phyloP scores from a whole-genome alignment of 83 land plant species.

The Isoetes engelmannii region DNA sequence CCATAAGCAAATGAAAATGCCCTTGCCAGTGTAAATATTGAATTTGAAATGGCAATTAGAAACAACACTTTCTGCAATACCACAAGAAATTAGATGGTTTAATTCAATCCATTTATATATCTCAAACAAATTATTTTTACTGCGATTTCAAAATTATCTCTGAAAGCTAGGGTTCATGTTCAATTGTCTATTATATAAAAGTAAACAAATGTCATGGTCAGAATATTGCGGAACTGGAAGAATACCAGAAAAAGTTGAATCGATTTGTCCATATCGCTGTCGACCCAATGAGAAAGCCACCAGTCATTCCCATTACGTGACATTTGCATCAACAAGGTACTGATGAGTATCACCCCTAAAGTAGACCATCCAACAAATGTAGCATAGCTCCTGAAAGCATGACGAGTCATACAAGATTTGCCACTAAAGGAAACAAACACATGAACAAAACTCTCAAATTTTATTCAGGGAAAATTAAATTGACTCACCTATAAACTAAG shows the following conservation, averaged over 20 bases:
- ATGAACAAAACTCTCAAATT: background rate
- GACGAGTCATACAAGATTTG: too few species aligned
- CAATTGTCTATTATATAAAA: too few species aligned
- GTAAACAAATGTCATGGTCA: too few species aligned
- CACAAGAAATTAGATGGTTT: too few species aligned
- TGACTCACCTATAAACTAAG: constrained; percentile 52
- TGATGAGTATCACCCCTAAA: constrained; percentile 34
- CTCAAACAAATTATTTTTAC: too few species aligned
- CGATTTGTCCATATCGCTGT: constrained; percentile 27
- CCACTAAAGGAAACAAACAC: background rate
- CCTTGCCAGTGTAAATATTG: constrained; percentile 62
- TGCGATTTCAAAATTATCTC: too few species aligned
- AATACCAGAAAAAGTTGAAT: too few species aligned
- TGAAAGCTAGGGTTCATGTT: too few species aligned
- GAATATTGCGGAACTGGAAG: too few species aligned
- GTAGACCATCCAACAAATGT: constrained; percentile 57
- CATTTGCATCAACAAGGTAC: constrained; percentile 77
- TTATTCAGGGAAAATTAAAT: background rate
- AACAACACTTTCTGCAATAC: constrained; percentile 48
- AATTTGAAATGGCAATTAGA: constrained; percentile 51
- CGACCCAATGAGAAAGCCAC: constrained; percentile 88
- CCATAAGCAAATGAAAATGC: constrained; percentile 91
- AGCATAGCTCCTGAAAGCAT: constrained; percentile 55
- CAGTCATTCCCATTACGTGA: constrained; percentile 86
- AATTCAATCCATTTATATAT: too few species aligned